phyloP scores from a whole-genome alignment of 345 rosid genomes.

The Jatropha curcas region DNA sequence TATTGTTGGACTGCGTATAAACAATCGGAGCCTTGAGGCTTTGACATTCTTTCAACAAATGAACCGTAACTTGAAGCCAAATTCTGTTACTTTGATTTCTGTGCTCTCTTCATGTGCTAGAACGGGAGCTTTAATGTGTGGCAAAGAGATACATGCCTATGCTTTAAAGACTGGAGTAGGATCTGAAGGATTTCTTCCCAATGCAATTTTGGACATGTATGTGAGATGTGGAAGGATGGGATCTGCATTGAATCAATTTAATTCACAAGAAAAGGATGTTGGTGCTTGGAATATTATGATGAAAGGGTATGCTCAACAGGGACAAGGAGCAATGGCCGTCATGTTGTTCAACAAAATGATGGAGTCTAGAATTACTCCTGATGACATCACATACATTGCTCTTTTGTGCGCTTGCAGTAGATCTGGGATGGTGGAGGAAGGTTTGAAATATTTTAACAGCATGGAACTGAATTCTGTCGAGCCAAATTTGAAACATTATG shows the following conservation, averaged over 20 bases:
- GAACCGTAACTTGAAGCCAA: constrained; percentile 19
- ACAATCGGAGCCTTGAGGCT: constrained; percentile 29
- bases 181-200: constrained; percentile 30
- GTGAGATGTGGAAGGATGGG: constrained; percentile 35
- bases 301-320: constrained; percentile 29
- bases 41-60: constrained; percentile 25
- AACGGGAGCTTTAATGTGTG: constrained; percentile 35
- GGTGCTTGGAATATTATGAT: constrained; percentile 37
- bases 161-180: constrained; percentile 24
- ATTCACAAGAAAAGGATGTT: constrained; percentile 24
- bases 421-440: constrained; percentile 30
- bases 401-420: constrained; percentile 31
- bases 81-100: constrained; percentile 31
- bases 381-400: constrained; percentile 28
- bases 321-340: constrained; percentile 22
- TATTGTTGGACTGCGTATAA: constrained; percentile 30
- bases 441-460: constrained; percentile 28
- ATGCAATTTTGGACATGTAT: constrained; percentile 37
- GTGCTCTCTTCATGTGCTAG: constrained; percentile 35
- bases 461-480: constrained; percentile 17
- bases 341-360: constrained; percentile 23
- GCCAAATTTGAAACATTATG: constrained; percentile 37
- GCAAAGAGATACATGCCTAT: constrained; percentile 35
- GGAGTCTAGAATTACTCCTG: constrained; percentile 21
- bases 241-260: constrained; percentile 28